Evolutionary conservation across 805 yeast species (phyloP).

Genomic region (Saturnispora silvae): DNA sequence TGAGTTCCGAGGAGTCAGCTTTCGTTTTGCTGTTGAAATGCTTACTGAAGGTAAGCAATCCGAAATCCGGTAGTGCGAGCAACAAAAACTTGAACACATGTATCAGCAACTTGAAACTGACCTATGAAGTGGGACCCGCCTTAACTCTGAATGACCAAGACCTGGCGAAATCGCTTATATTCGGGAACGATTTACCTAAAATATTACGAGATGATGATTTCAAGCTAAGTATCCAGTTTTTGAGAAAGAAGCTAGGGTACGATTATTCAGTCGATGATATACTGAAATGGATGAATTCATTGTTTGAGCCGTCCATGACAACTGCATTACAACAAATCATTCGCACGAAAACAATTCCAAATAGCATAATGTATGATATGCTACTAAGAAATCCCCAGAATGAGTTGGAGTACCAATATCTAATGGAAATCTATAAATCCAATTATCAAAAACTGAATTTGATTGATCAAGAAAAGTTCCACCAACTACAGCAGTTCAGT

Average conservation of each 20-base stretch:
- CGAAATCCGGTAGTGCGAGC: neutral
- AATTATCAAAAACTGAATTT: conserved; percentile 14
- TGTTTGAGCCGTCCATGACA: conserved; percentile 17
- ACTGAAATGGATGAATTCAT: conserved; percentile 21
- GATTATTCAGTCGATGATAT: conserved; percentile 16
- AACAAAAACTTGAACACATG: neutral
- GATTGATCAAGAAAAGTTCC: conserved; percentile 23
- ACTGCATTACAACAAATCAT: conserved; percentile 14
- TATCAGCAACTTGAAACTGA: neutral
- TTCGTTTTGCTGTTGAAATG: conserved; percentile 17
- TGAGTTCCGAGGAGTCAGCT: conserved; percentile 20
- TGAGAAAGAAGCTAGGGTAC: neutral
- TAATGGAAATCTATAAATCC: conserved; percentile 18
- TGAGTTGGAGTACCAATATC: conserved; percentile 19
- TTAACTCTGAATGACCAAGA: too few species aligned
- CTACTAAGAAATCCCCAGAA: conserved; percentile 19
- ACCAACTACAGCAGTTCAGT: conserved; percentile 16
- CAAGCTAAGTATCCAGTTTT: conserved; percentile 1
- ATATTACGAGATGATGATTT: neutral
- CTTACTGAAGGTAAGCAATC: conserved; percentile 9
- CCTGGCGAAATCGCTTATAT: too few species aligned
- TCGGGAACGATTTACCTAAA: neutral
- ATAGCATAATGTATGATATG: conserved; percentile 22
- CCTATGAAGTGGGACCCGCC: neutral
- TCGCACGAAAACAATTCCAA: conserved; percentile 16